Evolutionary conservation across 1,139 yeast genomes (phyloP).

Genomic region (Kodamaea derodonti): DNA sequence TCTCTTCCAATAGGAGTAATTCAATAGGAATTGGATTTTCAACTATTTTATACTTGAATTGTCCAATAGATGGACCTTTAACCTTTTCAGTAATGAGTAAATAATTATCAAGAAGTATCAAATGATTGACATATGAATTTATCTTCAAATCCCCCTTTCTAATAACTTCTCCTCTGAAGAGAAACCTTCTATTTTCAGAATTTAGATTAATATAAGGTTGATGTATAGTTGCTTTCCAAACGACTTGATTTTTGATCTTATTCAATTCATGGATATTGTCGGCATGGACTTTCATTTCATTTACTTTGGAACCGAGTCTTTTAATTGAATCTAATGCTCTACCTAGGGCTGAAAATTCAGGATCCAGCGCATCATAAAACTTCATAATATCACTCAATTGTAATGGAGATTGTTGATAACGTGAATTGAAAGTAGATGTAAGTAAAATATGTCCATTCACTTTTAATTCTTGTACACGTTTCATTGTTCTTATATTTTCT

Average conservation of each 20-base stretch:
- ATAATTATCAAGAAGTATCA: conserved; percentile 70
- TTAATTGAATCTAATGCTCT: conserved; percentile 48
- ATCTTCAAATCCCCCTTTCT: conserved; percentile 63
- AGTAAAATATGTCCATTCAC: conserved; percentile 59
- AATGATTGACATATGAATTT: conserved; percentile 45
- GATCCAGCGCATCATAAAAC: conserved; percentile 42
- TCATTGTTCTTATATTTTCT: conserved; percentile 35
- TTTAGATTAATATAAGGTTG: conserved; percentile 49
- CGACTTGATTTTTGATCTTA: conserved; percentile 44
- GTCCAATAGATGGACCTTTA: conserved; percentile 22
- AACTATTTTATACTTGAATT: conserved; percentile 34
- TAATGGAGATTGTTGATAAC: conserved; percentile 68
- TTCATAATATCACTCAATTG: conserved; percentile 58
- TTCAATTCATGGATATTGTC: conserved; percentile 50
- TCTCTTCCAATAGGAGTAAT: conserved; percentile 51
- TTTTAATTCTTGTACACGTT: conserved; percentile 40
- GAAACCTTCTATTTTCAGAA: conserved; percentile 54
- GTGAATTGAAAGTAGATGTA: conserved; percentile 71
- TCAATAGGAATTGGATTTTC: conserved; percentile 64
- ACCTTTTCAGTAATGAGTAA: conserved; percentile 59
- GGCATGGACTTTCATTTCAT: conserved; percentile 53
- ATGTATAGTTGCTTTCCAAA: conserved; percentile 41
- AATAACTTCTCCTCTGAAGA: conserved; percentile 57
- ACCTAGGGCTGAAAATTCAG: conserved; percentile 52
- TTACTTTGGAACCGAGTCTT: conserved; percentile 36